A percentile compares a stretch with the other conserved stretches of the same genome.
phyloP scores from a whole-genome alignment of 2,329 filamentous ascomycete species.

The Rutstroemia sp. region DNA sequence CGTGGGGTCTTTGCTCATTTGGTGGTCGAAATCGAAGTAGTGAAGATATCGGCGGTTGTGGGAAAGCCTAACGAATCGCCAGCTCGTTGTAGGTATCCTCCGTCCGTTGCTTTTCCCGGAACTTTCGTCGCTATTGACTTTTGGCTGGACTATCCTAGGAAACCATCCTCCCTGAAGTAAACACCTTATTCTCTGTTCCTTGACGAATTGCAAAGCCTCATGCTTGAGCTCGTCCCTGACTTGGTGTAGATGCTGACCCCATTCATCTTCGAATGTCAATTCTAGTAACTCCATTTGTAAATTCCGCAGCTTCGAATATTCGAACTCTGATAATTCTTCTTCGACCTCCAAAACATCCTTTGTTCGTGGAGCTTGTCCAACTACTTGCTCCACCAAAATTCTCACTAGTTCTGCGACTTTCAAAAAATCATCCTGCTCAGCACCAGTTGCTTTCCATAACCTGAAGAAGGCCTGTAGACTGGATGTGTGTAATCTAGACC shows the following conservation, averaged over 20 bases:
- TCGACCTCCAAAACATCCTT: slow-evolving; percentile 84
- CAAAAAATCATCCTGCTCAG: slow-evolving; percentile 78
- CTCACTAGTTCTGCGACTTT: slow-evolving; percentile 89
- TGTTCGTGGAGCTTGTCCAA: slow-evolving; percentile 72
- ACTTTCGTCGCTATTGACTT: slow-evolving; percentile 36
- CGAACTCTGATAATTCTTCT: slow-evolving; percentile 79
- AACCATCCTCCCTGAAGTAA: slow-evolving; percentile 90
- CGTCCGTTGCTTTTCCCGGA: slow-evolving; percentile 10
- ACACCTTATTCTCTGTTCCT: slow-evolving; percentile 90
- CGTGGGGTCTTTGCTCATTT: slow-evolving; percentile 56
- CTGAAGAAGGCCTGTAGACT: slow-evolving; percentile 83
- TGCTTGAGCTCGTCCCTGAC: slow-evolving; percentile 87
- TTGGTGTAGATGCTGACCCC: slow-evolving; percentile 82
- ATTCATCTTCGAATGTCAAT: slow-evolving; percentile 86
- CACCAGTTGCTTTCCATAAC: slow-evolving; percentile 85
- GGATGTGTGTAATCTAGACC: slow-evolving; percentile 83
- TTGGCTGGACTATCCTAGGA: slow-evolving; percentile 34
- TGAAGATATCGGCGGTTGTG: slow-evolving; percentile 88
- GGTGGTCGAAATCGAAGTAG: slow-evolving; percentile 74
- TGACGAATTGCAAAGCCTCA: slow-evolving; percentile 91
- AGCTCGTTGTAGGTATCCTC: slow-evolving; percentile 32
- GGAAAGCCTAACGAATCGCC: slow-evolving; percentile 81
- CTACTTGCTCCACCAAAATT: slow-evolving; percentile 82
- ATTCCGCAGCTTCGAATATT: slow-evolving; percentile 69
- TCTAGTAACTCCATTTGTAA: slow-evolving; percentile 92